Percentiles rank a stretch among this genome's conserved stretches.
Conservation (phyloP, 1,139 yeast genomes). For the Groenewaldozyma auringiensis region DNA sequence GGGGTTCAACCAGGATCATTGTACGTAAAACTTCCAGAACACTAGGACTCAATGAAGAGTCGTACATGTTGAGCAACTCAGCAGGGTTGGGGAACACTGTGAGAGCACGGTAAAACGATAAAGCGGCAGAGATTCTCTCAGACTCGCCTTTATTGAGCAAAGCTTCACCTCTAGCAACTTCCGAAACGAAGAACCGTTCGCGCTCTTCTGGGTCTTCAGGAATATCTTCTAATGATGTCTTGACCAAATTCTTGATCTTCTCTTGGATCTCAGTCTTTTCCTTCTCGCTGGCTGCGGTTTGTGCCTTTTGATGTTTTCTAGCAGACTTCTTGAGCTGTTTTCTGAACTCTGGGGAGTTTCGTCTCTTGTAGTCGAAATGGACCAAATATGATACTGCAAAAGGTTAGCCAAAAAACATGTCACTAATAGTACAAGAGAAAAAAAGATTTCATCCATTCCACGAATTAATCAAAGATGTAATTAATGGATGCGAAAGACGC, state of each 20-base stretch:
- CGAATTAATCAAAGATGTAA: not conserved
- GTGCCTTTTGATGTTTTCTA: slow-evolving; percentile 46
- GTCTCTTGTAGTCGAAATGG: slow-evolving; percentile 88
- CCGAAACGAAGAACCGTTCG: slow-evolving; percentile 70
- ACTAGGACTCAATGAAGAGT: slow-evolving; percentile 74
- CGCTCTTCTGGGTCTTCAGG: slow-evolving; percentile 67
- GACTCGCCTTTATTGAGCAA: slow-evolving; percentile 24
- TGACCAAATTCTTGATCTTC: slow-evolving; percentile 53
- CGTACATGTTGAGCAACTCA: slow-evolving; percentile 80
- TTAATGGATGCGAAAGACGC: not conserved
- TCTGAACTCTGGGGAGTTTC: slow-evolving; percentile 77
- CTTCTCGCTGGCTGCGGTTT: slow-evolving; percentile 49
- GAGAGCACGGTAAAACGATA: slow-evolving; percentile 90
- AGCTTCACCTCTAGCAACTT: slow-evolving; percentile 73
- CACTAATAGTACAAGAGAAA: no score
- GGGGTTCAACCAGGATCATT: slow-evolving; percentile 88
- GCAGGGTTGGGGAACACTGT: slow-evolving; percentile 92
- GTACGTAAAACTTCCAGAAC: slow-evolving; percentile 75
- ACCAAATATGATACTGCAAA: slow-evolving; percentile 59
- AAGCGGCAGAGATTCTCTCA: slow-evolving; percentile 58
- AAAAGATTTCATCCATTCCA: no score
- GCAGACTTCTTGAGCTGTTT: slow-evolving; percentile 57
- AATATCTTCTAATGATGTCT: slow-evolving; percentile 66
- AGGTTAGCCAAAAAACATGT: no score
- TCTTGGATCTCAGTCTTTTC: slow-evolving; percentile 52